Percentiles rank a stretch among this genome's conserved stretches.
Evolutionary conservation across 768 basidiomycete genomes (phyloP).

Genomic region (Pleurotus tuoliensis): DNA sequence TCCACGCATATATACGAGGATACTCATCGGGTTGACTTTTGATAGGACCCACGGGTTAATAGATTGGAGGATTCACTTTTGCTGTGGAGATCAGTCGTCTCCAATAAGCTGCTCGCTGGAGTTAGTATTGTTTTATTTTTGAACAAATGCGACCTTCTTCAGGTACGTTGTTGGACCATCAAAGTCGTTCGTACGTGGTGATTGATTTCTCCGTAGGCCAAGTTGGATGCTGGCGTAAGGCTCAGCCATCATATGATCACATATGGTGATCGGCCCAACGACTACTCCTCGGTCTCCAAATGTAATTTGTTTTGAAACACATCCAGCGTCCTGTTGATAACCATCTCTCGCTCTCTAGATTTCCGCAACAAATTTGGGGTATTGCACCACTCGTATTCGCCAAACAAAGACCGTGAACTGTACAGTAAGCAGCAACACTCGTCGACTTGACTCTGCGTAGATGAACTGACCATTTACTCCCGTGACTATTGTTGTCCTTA

Average conservation of each 20-base stretch:
- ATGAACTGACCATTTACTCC: too few species aligned
- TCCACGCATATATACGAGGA: neutral
- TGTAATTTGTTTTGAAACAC: slow-evolving; percentile 36
- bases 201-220: slow-evolving; percentile 39
- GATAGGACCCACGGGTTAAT: slow-evolving; percentile 69
- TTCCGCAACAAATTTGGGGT: slow-evolving; percentile 71
- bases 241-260: slow-evolving; percentile 64
- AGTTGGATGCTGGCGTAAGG: slow-evolving; percentile 73
- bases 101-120: slow-evolving; percentile 66
- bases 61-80: slow-evolving; percentile 76
- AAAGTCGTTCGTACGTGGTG: neutral
- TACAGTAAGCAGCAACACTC: slow-evolving; percentile 50
- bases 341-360: slow-evolving; percentile 37
- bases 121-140: slow-evolving; percentile 81
- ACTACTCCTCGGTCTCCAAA: slow-evolving; percentile 71
- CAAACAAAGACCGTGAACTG: slow-evolving; percentile 68
- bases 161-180: slow-evolving; percentile 33
- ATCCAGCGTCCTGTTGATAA: neutral
- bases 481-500: too few species aligned
- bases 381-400: slow-evolving; percentile 62
- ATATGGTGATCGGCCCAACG: slow-evolving; percentile 75
- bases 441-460: too few species aligned
- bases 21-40: slow-evolving; percentile 9
- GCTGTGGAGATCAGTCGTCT: slow-evolving; percentile 69
- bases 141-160: slow-evolving; percentile 77